A percentile compares a stretch with the other conserved stretches of the same genome.
Evolutionary conservation across 495 filamentous ascomycete species (phyloP).

Genomic region (Penicillium maclennaniae): DNA sequence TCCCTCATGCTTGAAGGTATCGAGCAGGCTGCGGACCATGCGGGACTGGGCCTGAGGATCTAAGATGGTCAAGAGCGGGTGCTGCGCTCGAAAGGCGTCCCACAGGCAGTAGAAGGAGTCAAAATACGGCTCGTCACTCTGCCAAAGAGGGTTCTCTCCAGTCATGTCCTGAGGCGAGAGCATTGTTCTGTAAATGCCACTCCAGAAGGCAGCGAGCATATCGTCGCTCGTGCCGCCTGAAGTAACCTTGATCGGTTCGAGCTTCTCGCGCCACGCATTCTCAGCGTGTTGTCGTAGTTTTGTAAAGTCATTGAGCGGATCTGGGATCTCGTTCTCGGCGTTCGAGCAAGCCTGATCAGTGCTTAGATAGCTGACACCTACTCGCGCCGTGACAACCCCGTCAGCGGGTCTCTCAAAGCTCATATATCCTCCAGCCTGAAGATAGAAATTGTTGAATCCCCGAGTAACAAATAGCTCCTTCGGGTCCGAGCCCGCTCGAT

Average conservation of each 20-base stretch:
- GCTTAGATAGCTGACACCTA: slow-evolving; percentile 69
- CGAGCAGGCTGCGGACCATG: slow-evolving; percentile 67
- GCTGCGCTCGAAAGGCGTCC: slow-evolving; percentile 69
- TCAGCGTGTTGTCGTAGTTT: slow-evolving; percentile 46
- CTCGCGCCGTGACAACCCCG: slow-evolving; percentile 54
- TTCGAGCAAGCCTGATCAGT: slow-evolving; percentile 61
- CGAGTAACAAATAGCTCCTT: slow-evolving; percentile 54
- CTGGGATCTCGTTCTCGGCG: slow-evolving; percentile 62
- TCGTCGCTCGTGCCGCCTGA: slow-evolving; percentile 49
- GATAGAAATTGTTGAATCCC: slow-evolving; percentile 54
- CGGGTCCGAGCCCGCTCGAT: slow-evolving; percentile 52
- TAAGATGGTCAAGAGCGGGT: slow-evolving; percentile 65
- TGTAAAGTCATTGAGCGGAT: slow-evolving; percentile 55
- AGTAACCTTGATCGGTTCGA: slow-evolving; percentile 55
- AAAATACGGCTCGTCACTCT: slow-evolving; percentile 69
- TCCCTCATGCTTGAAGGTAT: slow-evolving; percentile 68
- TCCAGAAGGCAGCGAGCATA: slow-evolving; percentile 62
- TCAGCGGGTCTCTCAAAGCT: slow-evolving; percentile 45
- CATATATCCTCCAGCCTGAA: slow-evolving; percentile 65
- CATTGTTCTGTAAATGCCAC: slow-evolving; percentile 68
- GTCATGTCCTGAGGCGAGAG: slow-evolving; percentile 75
- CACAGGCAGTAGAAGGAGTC: slow-evolving; percentile 75
- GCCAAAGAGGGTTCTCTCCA: slow-evolving; percentile 71
- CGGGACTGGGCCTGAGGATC: slow-evolving; percentile 60
- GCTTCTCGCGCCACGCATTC: slow-evolving; percentile 58